Evolutionary conservation across 176 grass and related monocot genomes (phyloP).

Genomic region (Aegilops longissima): DNA sequence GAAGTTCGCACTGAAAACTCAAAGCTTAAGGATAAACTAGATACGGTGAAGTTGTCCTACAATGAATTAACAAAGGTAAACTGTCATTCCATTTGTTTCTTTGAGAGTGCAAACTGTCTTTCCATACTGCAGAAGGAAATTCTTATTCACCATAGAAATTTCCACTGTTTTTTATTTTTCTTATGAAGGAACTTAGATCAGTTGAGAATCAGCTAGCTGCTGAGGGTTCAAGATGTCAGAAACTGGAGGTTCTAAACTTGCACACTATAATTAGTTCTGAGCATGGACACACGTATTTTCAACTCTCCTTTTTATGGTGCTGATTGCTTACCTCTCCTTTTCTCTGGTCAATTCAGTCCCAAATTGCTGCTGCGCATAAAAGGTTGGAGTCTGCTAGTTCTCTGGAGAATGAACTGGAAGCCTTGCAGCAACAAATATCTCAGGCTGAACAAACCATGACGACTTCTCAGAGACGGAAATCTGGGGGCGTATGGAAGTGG

Average conservation of each 20-base stretch:
- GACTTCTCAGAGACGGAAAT: constrained; percentile 53
- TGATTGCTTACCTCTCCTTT: constrained; percentile 25
- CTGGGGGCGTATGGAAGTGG: constrained; percentile 92
- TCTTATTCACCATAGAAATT: not conserved
- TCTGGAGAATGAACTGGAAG: constrained; percentile 69
- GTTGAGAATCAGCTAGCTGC: constrained; percentile 78
- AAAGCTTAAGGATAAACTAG: constrained; percentile 66
- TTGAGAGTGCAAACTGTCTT: constrained; percentile 11
- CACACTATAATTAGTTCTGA: constrained; percentile 22
- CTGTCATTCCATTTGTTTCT: not conserved
- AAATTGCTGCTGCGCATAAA: constrained; percentile 68
- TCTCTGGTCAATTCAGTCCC: constrained; percentile 52
- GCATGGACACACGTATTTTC: constrained; percentile 18
- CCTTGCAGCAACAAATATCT: constrained; percentile 65
- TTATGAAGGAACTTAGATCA: constrained; percentile 83
- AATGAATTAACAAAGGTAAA: constrained; percentile 81
- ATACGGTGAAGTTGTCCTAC: constrained; percentile 55
- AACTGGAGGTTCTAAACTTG: constrained; percentile 71
- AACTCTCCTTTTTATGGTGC: constrained; percentile 27
- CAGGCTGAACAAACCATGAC: constrained; percentile 65
- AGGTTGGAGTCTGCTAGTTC: constrained; percentile 63
- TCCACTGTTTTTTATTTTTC: constrained; percentile 2
- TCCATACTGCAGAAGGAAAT: not conserved
- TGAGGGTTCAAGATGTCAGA: constrained; percentile 87
- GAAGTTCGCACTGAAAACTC: constrained; percentile 70